Evolutionary conservation across 495 filamentous ascomycete species (phyloP), one percentile per base, ranked within the genome.

Genomic region (Letharia lupina): DNA sequence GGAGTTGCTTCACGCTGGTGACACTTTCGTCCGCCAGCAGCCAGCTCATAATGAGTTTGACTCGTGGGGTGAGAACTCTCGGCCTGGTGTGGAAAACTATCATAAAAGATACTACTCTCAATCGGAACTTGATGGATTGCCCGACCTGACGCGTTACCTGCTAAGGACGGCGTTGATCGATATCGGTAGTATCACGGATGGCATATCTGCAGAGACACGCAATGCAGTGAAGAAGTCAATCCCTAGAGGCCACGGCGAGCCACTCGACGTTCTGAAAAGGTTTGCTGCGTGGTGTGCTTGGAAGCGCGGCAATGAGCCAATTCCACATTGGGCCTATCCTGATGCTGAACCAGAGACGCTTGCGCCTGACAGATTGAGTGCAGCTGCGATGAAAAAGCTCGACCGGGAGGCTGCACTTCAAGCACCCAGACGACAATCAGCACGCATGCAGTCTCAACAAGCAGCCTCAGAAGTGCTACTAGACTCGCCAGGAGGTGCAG

Each of bases 251-350:
- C 74, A 80, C 59, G 83, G 82, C 40, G 86, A 90, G 52, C 86
- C 87, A 13, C 71, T 89, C 5, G 81, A 84, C 16, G 75, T 83
- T 48, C 79, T 85, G 63, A 82, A 84, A 63, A 82, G 67, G 35
- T 90, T 91, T 67, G 87, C 86, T 4, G 79, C 88, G 31, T 91
- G 88, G 88, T 82, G 82, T 48, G 82, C 86, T 33, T 90, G 87
- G 87, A 91, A 91, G 70, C 86, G 86, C 61, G 88, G 87, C 6
- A 86, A 87, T 67, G 88, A 89, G 69, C 77, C 76, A 60, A 83
- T 88, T 37, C 84, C 88, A 41, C 77, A 82, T 63, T 91, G 88
- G 88, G 87, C 84, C 52, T 79, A 76, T 28, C 77, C 80, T 8
- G 80, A 81, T 40, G 76, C 65, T 63, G 54, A 69, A 9, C 70